Evolutionary conservation across 2,329 filamentous ascomycete genomes (phyloP).

Genomic region (Ophiocordyceps australis): DNA sequence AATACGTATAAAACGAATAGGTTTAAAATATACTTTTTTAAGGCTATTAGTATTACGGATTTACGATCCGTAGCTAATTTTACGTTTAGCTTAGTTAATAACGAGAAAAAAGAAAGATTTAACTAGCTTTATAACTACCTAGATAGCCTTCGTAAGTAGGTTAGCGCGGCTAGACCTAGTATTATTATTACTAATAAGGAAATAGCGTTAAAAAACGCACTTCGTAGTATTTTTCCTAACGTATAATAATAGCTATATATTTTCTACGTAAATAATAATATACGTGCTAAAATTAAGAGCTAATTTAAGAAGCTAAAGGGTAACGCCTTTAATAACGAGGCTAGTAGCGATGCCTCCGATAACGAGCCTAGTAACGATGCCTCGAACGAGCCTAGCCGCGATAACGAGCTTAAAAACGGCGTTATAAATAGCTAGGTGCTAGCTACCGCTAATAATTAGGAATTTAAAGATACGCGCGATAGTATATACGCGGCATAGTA

Average conservation of each 20-base stretch:
- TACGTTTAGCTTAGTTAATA: neutral
- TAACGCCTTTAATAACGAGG: neutral
- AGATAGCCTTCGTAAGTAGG: neutral
- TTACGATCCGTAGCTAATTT: neutral
- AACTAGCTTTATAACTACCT: neutral
- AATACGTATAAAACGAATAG: constrained; percentile 1
- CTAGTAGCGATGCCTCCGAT: neutral
- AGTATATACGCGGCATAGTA: too few species aligned
- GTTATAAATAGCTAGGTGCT: too few species aligned
- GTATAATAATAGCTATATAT: neutral
- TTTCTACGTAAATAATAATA: neutral
- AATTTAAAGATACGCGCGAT: too few species aligned
- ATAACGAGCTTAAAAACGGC: too few species aligned
- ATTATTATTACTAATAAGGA: neutral
- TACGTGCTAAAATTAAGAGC: neutral
- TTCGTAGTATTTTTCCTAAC: neutral
- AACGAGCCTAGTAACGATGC: neutral
- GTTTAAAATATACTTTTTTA: too few species aligned
- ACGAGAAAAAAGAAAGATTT: neutral
- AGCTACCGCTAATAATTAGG: too few species aligned
- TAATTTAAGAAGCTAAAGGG: neutral
- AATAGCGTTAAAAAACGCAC: neutral
- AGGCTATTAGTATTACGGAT: neutral
- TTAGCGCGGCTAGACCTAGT: neutral
- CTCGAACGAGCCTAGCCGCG: too few species aligned